Conservation (phyloP, 305 asterid genomes). For the Withania somnifera region DNA sequence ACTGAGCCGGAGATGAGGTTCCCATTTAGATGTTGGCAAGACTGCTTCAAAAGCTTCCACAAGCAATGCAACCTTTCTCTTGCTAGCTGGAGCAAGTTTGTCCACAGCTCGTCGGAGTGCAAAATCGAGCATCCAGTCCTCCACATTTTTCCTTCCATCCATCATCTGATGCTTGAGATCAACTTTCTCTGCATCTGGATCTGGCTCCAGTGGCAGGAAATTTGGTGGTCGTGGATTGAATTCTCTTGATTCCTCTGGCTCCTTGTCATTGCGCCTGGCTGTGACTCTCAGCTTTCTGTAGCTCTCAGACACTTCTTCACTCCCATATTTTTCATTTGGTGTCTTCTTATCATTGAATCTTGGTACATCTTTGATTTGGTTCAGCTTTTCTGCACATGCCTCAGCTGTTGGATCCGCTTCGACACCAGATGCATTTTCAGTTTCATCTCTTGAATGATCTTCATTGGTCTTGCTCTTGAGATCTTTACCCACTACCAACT, state of each 20-base stretch:
- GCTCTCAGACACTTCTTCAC: background rate
- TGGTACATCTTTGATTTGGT: background rate
- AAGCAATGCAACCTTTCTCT: constrained; percentile 60
- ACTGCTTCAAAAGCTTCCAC: constrained; percentile 87
- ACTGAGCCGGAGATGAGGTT: constrained; percentile 21
- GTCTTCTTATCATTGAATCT: background rate
- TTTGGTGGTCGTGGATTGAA: constrained; percentile 73
- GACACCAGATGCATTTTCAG: background rate
- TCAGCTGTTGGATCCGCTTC: background rate
- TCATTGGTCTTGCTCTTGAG: background rate
- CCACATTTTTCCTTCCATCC: constrained; percentile 55
- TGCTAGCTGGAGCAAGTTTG: constrained; percentile 62
- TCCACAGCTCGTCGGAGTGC: constrained; percentile 67
- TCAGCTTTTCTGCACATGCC: background rate
- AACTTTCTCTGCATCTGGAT: constrained; percentile 55
- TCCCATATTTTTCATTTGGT: background rate
- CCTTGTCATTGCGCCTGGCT: constrained; percentile 24
- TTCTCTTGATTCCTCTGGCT: constrained; percentile 21
- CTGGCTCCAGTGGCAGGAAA: constrained; percentile 46
- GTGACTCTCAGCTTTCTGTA: constrained; percentile 7
- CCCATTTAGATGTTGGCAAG: constrained; percentile 35
- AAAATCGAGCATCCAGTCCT: constrained; percentile 84
- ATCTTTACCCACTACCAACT: background rate
- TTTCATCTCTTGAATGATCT: background rate
- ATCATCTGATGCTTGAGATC: constrained; percentile 66